A percentile compares a stretch with the other conserved stretches of the same genome.
Evolutionary conservation across 1,139 yeast genomes (phyloP).

Genomic region (Candida sp.): DNA sequence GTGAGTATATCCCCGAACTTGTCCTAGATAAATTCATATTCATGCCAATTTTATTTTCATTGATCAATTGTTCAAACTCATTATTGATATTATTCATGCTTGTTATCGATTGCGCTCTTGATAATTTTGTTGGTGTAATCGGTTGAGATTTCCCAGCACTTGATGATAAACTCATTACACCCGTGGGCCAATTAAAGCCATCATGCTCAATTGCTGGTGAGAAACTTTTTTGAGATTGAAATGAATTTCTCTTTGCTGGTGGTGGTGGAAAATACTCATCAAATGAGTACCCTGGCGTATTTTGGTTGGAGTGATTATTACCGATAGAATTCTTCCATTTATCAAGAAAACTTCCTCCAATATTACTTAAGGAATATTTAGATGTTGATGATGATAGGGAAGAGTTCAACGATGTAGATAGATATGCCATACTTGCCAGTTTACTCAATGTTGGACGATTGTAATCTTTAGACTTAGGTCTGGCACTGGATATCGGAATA

Average conservation of each 20-base stretch:
- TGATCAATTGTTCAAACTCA: conserved; percentile 7
- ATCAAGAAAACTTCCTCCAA: conserved; percentile 47
- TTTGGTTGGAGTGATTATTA: conserved; percentile 10
- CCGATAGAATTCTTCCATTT: conserved; percentile 40
- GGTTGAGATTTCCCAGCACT: conserved; percentile 7
- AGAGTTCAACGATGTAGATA: conserved; percentile 40
- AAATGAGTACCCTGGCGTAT: conserved; percentile 1
- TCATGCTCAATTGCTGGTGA: conserved; percentile 48
- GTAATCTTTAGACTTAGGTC: conserved; percentile 14
- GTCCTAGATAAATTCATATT: conserved; percentile 21
- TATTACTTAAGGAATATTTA: conserved; percentile 35
- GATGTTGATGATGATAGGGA: conserved; percentile 34
- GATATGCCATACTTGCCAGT: conserved; percentile 40
- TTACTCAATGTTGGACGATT: conserved; percentile 19
- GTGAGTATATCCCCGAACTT: conserved; percentile 22
- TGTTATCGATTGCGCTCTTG: conserved; percentile 39
- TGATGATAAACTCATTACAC: conserved; percentile 3
- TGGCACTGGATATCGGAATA: conserved; percentile 8
- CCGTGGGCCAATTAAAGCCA: conserved; percentile 33
- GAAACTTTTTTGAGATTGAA: conserved; percentile 39
- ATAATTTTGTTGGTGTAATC: conserved; percentile 18
- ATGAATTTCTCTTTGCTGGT: conserved; percentile 20
- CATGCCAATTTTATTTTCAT: conserved; percentile 1
- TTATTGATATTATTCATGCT: conserved; percentile 23
- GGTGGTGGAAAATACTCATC: conserved; percentile 2